Conservation (phyloP, 83 land plant species). For the Picea engelmannii region DNA sequence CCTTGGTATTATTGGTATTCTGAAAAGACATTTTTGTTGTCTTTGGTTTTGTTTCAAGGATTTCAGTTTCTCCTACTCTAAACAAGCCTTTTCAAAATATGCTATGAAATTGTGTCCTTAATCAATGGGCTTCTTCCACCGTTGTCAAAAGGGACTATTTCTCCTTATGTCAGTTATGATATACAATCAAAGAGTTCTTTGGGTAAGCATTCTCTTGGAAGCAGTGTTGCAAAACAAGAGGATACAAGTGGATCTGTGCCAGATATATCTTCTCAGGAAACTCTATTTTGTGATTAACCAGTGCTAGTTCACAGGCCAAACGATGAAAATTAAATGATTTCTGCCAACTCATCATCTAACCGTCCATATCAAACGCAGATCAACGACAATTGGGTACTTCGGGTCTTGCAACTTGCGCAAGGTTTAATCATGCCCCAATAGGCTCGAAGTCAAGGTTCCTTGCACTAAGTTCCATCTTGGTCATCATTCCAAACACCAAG, state of each 20-base stretch:
- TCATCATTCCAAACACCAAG: too few relatives aligned
- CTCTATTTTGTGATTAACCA: conserved; percentile 82
- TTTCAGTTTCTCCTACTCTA: conserved; percentile 77
- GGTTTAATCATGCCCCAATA: too few relatives aligned
- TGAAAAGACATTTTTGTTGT: conserved; percentile 86
- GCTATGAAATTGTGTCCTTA: conserved; percentile 85
- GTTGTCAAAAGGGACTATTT: conserved; percentile 73
- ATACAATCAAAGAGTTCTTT: conserved; percentile 41
- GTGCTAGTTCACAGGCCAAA: conserved; percentile 30
- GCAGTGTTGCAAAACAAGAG: conserved; percentile 56
- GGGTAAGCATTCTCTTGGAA: conserved; percentile 35
- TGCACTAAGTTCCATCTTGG: too few relatives aligned
- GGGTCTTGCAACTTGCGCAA: too few relatives aligned
- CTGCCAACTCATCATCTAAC: too few relatives aligned
- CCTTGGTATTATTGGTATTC: conserved; percentile 79
- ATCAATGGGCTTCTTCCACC: conserved; percentile 97
- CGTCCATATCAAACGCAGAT: too few relatives aligned
- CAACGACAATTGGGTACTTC: too few relatives aligned
- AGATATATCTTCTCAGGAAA: conserved; percentile 67
- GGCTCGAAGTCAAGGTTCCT: too few relatives aligned
- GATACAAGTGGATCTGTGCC: conserved; percentile 34
- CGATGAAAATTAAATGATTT: too few relatives aligned
- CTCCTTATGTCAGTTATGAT: conserved; percentile 39
- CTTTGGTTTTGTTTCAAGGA: conserved; percentile 65
- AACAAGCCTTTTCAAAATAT: conserved; percentile 94